Evolutionary conservation across 78 protist genomes (phyloP), one percentile per base, ranked within the genome.

Genomic region (Chrysochromulina parva): DNA sequence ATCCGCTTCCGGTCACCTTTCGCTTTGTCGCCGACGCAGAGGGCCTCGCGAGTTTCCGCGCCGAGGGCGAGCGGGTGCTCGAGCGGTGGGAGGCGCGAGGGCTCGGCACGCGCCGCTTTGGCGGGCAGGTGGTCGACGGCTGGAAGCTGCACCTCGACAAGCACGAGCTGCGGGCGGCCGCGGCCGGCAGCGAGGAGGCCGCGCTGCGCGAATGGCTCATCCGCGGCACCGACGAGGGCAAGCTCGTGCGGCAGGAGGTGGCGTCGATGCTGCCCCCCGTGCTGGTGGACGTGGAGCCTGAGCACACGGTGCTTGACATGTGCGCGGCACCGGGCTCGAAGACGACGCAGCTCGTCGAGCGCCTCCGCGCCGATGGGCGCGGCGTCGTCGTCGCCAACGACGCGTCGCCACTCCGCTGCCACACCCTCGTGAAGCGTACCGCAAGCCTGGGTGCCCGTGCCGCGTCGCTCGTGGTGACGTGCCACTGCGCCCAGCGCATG

Each of bases 311-410:
- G 48, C 60, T 94, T 19, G 95, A 94, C 67, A 82, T 94, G 92
- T 94, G 95, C 60, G 92, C 94, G 28, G 94, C 95, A 53, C 95
- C 95, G 3, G 96, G 96, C 58, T 85, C 92, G 26, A 94, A 94
- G 90, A 80, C 96, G 48, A 59, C 60, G 38, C 96, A 94, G 65
- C 52, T 92, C 26, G 28, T 94, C 26, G 93, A 88, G 22, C 0
- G 1, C n/a, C 10, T 90, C 22, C 17, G 52, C 52, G 76, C 26
- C 60, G 9, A 55, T 50, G 58, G 71, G 28, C 14, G 69, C 57
- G 94, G 94, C 59, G 55, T 89, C 10, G 26, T 89, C 53, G 69
- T 92, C 13, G 66, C 85, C 82, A 66, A 89, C 67, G 93, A 90
- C 65, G 13, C 26, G 3, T 11, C 50, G 24, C 13, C 82, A 7